Evolutionary conservation across 1,139 yeast genomes (phyloP).

Genomic region (Hanseniaspora uvarum): DNA sequence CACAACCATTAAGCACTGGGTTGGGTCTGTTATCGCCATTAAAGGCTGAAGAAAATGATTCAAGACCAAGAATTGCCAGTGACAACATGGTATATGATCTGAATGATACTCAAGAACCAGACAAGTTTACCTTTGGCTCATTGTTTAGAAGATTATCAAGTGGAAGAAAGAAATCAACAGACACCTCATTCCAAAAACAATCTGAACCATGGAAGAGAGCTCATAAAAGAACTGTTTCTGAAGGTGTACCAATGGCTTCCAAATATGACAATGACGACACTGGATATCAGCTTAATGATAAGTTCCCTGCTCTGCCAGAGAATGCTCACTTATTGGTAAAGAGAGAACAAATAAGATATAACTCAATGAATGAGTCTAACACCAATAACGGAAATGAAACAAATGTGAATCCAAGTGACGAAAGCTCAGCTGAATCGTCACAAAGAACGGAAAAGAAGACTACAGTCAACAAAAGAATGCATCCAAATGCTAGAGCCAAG

Average conservation of each 20-base stretch:
- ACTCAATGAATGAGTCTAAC: slow-evolving; percentile 22
- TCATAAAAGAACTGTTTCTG: slow-evolving; percentile 36
- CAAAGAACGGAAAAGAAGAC: slow-evolving; percentile 15
- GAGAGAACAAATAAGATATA: slow-evolving; percentile 26
- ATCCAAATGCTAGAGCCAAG: slow-evolving; percentile 83
- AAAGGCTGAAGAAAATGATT: neutral
- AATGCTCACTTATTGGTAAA: slow-evolving; percentile 30
- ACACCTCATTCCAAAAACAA: neutral
- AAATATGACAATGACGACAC: slow-evolving; percentile 14
- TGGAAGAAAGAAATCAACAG: slow-evolving; percentile 18
- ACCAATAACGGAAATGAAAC: slow-evolving; percentile 15
- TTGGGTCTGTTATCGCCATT: slow-evolving; percentile 7
- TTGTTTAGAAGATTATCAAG: slow-evolving; percentile 31
- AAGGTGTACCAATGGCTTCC: slow-evolving; percentile 29
- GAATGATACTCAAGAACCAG: slow-evolving; percentile 13
- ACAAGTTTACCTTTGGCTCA: slow-evolving; percentile 29
- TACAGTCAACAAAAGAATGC: slow-evolving; percentile 38
- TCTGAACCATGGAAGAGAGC: slow-evolving; percentile 24
- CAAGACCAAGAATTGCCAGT: slow-evolving; percentile 5
- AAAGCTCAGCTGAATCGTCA: slow-evolving; percentile 17
- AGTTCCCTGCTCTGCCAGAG: slow-evolving; percentile 29
- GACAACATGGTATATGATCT: neutral
- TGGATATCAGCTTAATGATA: neutral
- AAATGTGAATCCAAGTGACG: neutral
- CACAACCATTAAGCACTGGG: neutral